phyloP scores from a whole-genome alignment of 2,329 filamentous ascomycete species.

The Ophiocordyceps camponoti-saundersi region DNA sequence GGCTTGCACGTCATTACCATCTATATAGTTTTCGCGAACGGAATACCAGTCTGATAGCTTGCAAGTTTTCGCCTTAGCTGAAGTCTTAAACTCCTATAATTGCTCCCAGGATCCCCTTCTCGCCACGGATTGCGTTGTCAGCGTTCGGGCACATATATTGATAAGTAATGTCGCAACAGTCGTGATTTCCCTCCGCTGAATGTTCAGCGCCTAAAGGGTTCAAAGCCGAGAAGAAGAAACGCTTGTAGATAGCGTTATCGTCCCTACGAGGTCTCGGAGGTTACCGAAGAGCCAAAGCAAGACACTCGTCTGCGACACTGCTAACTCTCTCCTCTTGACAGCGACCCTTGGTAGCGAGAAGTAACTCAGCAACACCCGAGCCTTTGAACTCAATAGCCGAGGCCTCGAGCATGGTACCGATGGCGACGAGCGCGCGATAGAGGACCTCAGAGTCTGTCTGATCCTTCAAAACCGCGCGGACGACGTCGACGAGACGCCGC shows the following conservation, averaged over 20 bases:
- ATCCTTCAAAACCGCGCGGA: constrained; percentile 44
- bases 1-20: background rate
- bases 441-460: constrained; percentile 68
- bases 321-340: constrained; percentile 29
- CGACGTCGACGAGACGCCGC: constrained; percentile 35
- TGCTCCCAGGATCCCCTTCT: too few species aligned
- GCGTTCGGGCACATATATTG: too few species aligned
- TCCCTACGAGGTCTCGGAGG: background rate
- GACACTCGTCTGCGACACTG: constrained; percentile 27
- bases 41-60: too few species aligned
- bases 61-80: too few species aligned
- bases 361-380: constrained; percentile 21
- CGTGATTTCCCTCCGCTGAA: too few species aligned
- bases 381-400: constrained; percentile 23
- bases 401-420: constrained; percentile 58
- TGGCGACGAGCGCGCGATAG: constrained; percentile 65
- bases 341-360: constrained; percentile 25
- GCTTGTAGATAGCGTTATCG: background rate
- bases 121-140: too few species aligned
- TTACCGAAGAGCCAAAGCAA: constrained; percentile 11
- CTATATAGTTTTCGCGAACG: too few species aligned
- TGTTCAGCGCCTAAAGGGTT: too few species aligned
- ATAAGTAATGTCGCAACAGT: too few species aligned
- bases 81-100: too few species aligned
- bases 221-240: background rate